phyloP scores from a whole-genome alignment of 257 asterid genomes.

The Ligustrum vulgare region DNA sequence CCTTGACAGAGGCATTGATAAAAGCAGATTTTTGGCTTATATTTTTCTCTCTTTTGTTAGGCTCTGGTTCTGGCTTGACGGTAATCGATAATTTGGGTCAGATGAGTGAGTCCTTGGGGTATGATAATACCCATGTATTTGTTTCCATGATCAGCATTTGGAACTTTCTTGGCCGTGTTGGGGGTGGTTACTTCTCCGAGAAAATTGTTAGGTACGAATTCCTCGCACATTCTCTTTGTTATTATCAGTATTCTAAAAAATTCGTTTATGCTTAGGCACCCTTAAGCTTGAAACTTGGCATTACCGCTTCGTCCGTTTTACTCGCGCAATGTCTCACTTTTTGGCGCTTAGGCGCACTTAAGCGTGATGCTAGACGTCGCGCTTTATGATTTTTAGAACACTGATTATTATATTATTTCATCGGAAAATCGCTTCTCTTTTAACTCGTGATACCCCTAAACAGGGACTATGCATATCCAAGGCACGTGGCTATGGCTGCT shows the following conservation, averaged over 20 bases:
- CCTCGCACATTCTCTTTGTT: neutral
- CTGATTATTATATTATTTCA: neutral
- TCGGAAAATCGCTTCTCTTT: neutral
- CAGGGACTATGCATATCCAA: conserved; percentile 59
- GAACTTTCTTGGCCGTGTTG: conserved; percentile 59
- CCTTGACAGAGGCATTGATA: conserved; percentile 47
- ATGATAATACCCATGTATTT: conserved; percentile 48
- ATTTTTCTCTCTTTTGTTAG: conserved; percentile 49
- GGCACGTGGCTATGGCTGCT: conserved; percentile 43
- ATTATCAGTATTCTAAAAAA: too few species aligned
- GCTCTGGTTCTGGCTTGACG: conserved; percentile 58
- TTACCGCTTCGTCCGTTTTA: too few species aligned
- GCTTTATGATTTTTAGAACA: too few species aligned
- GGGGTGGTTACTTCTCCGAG: conserved; percentile 61
- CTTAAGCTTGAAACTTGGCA: too few species aligned
- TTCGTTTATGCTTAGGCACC: too few species aligned
- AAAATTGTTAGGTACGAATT: conserved; percentile 41
- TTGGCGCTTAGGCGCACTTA: too few species aligned
- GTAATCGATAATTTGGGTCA: conserved; percentile 60
- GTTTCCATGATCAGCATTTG: conserved; percentile 64
- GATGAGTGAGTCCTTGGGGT: conserved; percentile 57
- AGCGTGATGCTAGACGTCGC: too few species aligned
- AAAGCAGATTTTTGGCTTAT: conserved; percentile 59
- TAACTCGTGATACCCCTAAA: conserved; percentile 1
- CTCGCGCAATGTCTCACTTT: too few species aligned